These are phyloP conservation scores for Tolypocladium guangdongense DNA, from an alignment of 2,329 filamentous ascomycete species.

Conservation along the genomic window DNA sequence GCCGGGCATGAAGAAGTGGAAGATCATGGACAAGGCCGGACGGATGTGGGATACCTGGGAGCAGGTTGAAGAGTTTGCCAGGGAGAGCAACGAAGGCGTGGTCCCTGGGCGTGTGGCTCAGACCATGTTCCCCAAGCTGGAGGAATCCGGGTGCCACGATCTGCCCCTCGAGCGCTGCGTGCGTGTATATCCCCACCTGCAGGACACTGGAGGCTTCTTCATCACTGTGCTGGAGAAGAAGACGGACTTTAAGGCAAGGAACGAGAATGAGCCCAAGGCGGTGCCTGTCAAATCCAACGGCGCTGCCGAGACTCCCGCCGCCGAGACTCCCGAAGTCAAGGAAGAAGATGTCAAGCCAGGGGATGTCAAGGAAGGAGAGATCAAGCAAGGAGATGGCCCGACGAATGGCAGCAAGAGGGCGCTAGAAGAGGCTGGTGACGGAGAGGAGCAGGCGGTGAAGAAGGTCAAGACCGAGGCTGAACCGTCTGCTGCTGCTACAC, in stretches of 20 bases:
- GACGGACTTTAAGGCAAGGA: conserved; percentile 68
- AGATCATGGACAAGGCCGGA: conserved; percentile 78
- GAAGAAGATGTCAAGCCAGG: conserved; percentile 19
- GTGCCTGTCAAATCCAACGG: conserved; percentile 3
- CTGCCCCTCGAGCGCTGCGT: conserved; percentile 84
- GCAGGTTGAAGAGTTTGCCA: conserved; percentile 61
- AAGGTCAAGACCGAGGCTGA: conserved; percentile 32
- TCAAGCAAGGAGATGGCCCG: conserved; percentile 3
- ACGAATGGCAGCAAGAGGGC: conserved; percentile 23
- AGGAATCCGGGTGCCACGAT: conserved; percentile 40
- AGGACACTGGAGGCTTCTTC: conserved; percentile 96
- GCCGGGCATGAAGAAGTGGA: conserved; percentile 72
- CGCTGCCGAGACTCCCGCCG: conserved; percentile 1
- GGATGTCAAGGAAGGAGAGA: conserved; percentile 19
- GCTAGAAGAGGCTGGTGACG: conserved; percentile 20
- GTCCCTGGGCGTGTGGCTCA: conserved; percentile 59
- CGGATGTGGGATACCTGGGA: conserved; percentile 73
- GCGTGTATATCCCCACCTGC: conserved; percentile 86
- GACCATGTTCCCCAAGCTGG: conserved; percentile 70
- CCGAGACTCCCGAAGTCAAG: conserved; percentile 13
- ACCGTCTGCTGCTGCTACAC: conserved; percentile 6
- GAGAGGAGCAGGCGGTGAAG: conserved; percentile 32
- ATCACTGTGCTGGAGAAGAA: conserved; percentile 92
- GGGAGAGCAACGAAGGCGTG: conserved; percentile 42
- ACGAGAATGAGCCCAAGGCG: conserved; percentile 47